Conservation (phyloP, 2,329 filamentous ascomycete species). For the Nemania abortiva region DNA sequence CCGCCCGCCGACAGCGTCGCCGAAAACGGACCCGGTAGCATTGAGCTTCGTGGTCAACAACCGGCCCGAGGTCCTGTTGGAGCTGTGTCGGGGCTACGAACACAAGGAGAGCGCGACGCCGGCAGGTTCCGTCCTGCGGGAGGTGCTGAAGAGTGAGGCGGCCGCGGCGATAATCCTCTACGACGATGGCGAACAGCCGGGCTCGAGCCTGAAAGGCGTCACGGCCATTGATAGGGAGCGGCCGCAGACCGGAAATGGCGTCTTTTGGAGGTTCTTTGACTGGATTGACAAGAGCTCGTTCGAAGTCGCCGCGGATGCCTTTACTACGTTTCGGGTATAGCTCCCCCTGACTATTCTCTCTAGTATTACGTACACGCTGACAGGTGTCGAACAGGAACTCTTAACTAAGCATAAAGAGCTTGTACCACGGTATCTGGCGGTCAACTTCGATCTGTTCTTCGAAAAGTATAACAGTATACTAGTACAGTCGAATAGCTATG, state of each 20-base stretch:
- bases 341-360: background rate
- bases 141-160: constrained; percentile 89
- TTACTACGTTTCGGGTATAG: constrained; percentile 90
- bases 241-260: constrained; percentile 81
- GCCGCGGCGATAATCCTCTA: constrained; percentile 93
- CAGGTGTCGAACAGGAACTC: constrained; percentile 70
- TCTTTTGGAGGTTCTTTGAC: constrained; percentile 97
- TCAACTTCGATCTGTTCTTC: constrained; percentile 96
- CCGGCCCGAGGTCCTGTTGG: constrained; percentile 86
- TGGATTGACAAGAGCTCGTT: constrained; percentile 98
- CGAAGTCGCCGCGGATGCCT: constrained; percentile 96
- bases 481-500: constrained; percentile 93
- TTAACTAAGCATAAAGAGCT: constrained; percentile 94
- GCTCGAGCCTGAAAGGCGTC: constrained; percentile 80
- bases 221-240: constrained; percentile 81
- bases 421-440: constrained; percentile 86
- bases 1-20: constrained; percentile 75
- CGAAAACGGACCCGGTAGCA: constrained; percentile 81
- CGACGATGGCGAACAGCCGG: constrained; percentile 80
- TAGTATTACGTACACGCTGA: constrained; percentile 36
- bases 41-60: constrained; percentile 90
- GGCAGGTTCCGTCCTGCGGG: constrained; percentile 88
- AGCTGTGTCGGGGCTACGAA: constrained; percentile 90
- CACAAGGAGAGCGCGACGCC: constrained; percentile 91
- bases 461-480: constrained; percentile 87